Percentiles rank a stretch among this genome's conserved stretches.
phyloP scores from a whole-genome alignment of 352 stramenopile species.

The Phytophthora nicotianae region DNA sequence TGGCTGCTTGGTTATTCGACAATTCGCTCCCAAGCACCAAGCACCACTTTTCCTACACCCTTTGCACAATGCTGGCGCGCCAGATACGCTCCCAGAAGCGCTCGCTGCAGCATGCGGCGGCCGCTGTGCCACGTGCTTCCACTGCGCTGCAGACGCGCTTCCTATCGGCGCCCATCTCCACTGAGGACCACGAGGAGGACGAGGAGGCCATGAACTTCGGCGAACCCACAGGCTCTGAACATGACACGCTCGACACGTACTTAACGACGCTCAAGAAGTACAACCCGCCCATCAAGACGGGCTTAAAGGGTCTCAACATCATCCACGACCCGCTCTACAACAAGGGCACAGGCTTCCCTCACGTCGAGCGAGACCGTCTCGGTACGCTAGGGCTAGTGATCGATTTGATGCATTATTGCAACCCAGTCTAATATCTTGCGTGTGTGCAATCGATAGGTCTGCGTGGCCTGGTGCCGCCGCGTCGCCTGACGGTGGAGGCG shows the following conservation, averaged over 20 bases:
- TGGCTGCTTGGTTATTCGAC: conserved; percentile 31
- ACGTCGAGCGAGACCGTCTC: conserved; percentile 82
- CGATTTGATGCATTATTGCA: conserved; percentile 3
- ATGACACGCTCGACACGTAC: conserved; percentile 57
- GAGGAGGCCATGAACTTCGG: conserved; percentile 38
- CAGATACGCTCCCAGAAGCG: conserved; percentile 35
- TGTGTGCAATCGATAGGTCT: conserved; percentile 48
- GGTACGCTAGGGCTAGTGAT: conserved; percentile 39
- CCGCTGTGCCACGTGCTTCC: conserved; percentile 16
- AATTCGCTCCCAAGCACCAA: conserved; percentile 28
- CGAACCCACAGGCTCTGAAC: conserved; percentile 37
- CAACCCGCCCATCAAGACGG: conserved; percentile 78
- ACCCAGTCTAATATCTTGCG: conserved; percentile 2
- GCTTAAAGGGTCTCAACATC: conserved; percentile 78
- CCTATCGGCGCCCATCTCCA: conserved; percentile 27
- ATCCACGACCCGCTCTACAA: conserved; percentile 89
- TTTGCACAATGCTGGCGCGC: conserved; percentile 37
- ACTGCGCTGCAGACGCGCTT: conserved; percentile 27
- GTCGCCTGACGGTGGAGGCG: conserved; percentile 67
- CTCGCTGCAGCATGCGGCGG: conserved; percentile 20
- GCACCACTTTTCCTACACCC: neutral
- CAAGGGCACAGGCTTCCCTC: conserved; percentile 88
- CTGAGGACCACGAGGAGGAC: conserved; percentile 45
- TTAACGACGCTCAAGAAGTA: conserved; percentile 76
- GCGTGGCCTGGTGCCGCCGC: conserved; percentile 82